Base-by-base conservation (phyloP, 2,329 filamentous ascomycete species). In the Clonostachys rhizophaga region DNA sequence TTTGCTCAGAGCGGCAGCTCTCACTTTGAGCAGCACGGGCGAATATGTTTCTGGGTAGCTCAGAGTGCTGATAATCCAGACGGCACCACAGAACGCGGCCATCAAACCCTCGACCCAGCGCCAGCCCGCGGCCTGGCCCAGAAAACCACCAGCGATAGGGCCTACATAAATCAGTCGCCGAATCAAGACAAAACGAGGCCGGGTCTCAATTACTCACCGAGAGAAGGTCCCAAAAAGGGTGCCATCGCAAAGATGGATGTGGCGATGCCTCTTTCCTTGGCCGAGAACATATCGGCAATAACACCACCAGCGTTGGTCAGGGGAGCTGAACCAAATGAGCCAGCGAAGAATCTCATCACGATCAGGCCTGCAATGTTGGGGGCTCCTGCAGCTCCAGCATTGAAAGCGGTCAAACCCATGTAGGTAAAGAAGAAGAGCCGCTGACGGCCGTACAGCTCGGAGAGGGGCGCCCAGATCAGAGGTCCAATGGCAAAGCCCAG, bases 331-430 rank as follows among this genome's bases (percentile, higher is more conserved):
- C 81, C 83, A 54, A 84, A 84, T 8, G 77, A 65, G 37, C 83
- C 82, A 18, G 79, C 78, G 45, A 89, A 76, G 65, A 88, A 88
- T n/a, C 86, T 78, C 37, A 87, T 69, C n/a, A 86, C 72, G 34
- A 89, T 65, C 3, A 89, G 67, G 2, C 78, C 77, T 43, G 68
- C 68, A 50, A 84, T 80, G 53, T 77, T 82, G 48, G 78, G 66
- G 0, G 77, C 68, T 9, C 76, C 83, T 2, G 80, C 77, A 16
- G 71, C 73, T 5, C 72, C 83, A 18, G 76, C 80, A 54, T 79
- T 84, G 59, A 88, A 87, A 2, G 74, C 75, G 2, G 78, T 77
- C 49, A 86, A 71, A 12, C 71, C 69, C 46, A 74, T 62, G 55
- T 83, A 84, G 5, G 79, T 83, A 47, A 71, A 62, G 53, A 79